A percentile compares a stretch with the other conserved stretches of the same genome.
These are phyloP conservation scores for Acacia crassicarpa DNA, from an alignment of 306 rosid species.

Conservation along the genomic window DNA sequence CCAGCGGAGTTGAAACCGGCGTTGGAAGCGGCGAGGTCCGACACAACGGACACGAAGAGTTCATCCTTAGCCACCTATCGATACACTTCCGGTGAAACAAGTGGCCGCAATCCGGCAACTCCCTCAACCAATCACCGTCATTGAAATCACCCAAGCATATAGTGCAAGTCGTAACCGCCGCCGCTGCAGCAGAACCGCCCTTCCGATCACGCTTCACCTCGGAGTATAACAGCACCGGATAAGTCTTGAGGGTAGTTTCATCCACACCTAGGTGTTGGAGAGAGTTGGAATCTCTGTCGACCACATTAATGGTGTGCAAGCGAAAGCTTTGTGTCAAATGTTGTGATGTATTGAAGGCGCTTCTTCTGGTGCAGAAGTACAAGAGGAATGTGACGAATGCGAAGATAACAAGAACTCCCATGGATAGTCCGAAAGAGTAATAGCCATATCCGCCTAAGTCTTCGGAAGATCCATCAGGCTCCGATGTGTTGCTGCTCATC, in stretches of 20 bases:
- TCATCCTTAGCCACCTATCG: conserved; percentile 40
- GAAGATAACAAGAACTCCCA: conserved; percentile 25
- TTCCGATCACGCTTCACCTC: conserved; percentile 26
- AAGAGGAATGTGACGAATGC: not conserved
- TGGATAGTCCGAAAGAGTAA: conserved; percentile 17
- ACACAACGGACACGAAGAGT: conserved; percentile 45
- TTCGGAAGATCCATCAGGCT: not conserved
- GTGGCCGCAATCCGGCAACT: conserved; percentile 49
- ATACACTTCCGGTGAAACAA: conserved; percentile 46
- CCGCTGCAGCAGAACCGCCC: not conserved
- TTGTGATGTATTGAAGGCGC: not conserved
- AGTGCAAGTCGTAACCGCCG: conserved; percentile 30
- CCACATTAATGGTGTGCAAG: not conserved
- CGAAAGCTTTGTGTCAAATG: not conserved
- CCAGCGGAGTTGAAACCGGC: conserved; percentile 34
- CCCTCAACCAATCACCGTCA: conserved; percentile 39
- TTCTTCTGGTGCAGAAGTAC: conserved; percentile 17
- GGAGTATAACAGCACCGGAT: conserved; percentile 39
- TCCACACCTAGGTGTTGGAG: not conserved
- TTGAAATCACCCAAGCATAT: conserved; percentile 54
- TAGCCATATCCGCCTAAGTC: not conserved
- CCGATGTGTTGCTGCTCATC: not conserved
- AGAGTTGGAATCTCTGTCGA: not conserved
- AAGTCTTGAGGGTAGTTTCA: conserved; percentile 27
- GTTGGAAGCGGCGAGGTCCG: conserved; percentile 39